A percentile compares a stretch with the other conserved stretches of the same genome.
These are phyloP conservation scores for Haberlea rhodopensis DNA, from an alignment of 257 asterid genomes.

Conservation along the genomic window DNA sequence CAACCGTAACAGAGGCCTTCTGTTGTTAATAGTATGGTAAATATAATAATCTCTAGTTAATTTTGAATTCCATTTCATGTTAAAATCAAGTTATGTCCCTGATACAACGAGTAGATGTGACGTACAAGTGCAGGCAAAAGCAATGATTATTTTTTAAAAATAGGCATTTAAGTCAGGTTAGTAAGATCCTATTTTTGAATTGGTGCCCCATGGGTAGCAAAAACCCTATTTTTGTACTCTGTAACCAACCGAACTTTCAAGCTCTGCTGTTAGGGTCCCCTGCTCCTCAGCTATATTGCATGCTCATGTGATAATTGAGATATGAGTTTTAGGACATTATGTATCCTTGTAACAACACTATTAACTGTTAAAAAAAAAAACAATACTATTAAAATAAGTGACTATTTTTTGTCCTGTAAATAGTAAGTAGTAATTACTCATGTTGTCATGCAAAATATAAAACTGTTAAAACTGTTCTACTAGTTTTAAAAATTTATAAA, in stretches of 20 bases:
- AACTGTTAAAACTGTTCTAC: background rate
- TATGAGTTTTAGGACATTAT: conserved; percentile 18
- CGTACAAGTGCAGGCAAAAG: conserved; percentile 23
- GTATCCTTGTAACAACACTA: background rate
- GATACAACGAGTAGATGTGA: conserved; percentile 23
- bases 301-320: conserved; percentile 30
- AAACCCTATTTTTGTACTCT: conserved; percentile 4
- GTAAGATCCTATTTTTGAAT: conserved; percentile 17
- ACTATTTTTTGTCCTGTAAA: background rate
- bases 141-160: conserved; percentile 26
- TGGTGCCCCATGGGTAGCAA: no score
- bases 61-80: conserved; percentile 11
- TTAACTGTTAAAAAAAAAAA: no score
- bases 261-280: conserved; percentile 31
- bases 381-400: background rate
- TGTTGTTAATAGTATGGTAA: conserved; percentile 35
- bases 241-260: conserved; percentile 13
- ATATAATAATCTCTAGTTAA: conserved; percentile 27
- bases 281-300: conserved; percentile 19
- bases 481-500: no score
- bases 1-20: conserved; percentile 24
- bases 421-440: background rate
- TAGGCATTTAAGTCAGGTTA: conserved; percentile 26
- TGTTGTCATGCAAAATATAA: no score
- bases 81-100: conserved; percentile 11